phyloP scores from a whole-genome alignment of 352 stramenopile genomes.

The Blastocystis sp. region DNA sequence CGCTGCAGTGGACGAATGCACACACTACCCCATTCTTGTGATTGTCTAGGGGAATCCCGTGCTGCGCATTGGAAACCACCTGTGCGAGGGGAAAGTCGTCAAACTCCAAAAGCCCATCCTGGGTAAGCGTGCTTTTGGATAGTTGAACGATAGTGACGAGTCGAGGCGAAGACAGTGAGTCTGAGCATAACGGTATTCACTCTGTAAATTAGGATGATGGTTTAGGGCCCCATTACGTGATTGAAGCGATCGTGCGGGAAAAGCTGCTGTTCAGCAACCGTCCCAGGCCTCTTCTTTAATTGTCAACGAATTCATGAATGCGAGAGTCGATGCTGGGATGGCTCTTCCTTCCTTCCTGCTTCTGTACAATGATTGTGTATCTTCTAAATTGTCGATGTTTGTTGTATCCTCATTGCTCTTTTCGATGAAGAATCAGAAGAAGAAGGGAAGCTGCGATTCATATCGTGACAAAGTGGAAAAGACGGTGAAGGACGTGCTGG shows the following conservation, averaged over 20 bases:
- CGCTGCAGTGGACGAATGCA: slow-evolving; percentile 12
- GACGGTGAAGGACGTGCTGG: not conserved
- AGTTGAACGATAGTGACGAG: not conserved
- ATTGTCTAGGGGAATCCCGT: slow-evolving; percentile 16
- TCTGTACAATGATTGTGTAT: not conserved
- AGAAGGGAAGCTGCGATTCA: not conserved
- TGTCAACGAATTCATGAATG: not conserved
- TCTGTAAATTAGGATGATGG: not conserved
- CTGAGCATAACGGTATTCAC: not conserved
- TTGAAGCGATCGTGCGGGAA: not conserved
- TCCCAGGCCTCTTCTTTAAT: slow-evolving; percentile 18
- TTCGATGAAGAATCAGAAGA: not conserved
- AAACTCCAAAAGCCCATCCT: slow-evolving; percentile 19
- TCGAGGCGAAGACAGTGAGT: not conserved
- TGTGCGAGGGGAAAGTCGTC: slow-evolving; percentile 21
- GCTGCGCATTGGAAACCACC: slow-evolving; percentile 30
- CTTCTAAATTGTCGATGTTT: not conserved
- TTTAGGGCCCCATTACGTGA: not conserved
- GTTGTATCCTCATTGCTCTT: not conserved
- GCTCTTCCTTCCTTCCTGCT: not conserved
- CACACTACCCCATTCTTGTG: not conserved
- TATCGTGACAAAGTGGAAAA: not conserved
- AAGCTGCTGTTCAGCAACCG: slow-evolving; percentile 37
- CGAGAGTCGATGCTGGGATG: not conserved
- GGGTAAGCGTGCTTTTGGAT: not conserved